Conservation (phyloP, 225 moss, liverwort and hornwort species). For the Ulota crispa region DNA sequence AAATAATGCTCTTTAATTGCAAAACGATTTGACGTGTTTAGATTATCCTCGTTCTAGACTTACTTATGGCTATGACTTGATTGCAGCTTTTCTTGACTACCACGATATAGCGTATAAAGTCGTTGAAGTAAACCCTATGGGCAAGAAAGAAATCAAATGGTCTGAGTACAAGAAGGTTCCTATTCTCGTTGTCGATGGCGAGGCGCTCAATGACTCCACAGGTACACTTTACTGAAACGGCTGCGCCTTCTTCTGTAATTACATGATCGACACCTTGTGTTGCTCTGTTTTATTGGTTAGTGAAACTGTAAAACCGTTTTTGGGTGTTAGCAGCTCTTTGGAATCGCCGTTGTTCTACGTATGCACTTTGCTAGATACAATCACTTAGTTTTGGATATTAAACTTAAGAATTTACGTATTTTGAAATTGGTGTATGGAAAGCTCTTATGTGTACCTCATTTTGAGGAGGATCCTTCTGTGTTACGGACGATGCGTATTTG, state of each 20-base stretch:
- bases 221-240: constrained; percentile 30
- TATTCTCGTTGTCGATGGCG: constrained; percentile 88
- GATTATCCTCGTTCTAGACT: background rate
- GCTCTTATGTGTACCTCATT: background rate
- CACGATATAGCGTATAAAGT: constrained; percentile 85
- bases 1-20: background rate
- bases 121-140: constrained; percentile 93
- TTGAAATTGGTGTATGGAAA: constrained; percentile 1
- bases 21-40: background rate
- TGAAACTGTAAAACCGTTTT: background rate
- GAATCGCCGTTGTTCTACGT: background rate
- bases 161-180: constrained; percentile 97
- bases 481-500: background rate
- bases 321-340: background rate
- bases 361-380: constrained; percentile 2
- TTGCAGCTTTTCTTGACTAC: constrained; percentile 92
- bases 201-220: constrained; percentile 89
- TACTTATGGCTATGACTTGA: constrained; percentile 14
- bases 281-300: constrained; percentile 8
- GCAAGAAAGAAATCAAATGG: constrained; percentile 96
- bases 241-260: background rate
- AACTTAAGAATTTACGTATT: background rate
- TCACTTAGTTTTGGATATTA: background rate
- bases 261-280: background rate
- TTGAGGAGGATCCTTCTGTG: background rate